These are phyloP conservation scores for Hura crepitans DNA, from an alignment of 441 rosid genomes.

Conservation along the genomic window DNA sequence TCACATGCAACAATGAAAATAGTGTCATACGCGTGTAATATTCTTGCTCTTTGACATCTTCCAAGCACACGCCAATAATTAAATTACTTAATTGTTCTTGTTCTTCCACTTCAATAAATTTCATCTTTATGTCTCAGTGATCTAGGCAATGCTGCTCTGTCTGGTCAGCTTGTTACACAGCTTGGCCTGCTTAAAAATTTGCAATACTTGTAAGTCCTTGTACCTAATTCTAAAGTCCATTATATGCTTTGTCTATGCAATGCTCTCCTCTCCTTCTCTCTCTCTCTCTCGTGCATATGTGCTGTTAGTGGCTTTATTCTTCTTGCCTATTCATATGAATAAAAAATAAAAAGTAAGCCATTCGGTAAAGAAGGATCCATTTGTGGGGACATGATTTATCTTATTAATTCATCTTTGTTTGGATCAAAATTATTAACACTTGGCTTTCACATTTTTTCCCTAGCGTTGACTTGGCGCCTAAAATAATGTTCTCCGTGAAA, in stretches of 20 bases:
- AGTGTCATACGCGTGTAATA: constrained; percentile 92
- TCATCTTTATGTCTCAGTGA: constrained; percentile 43
- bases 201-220: constrained; percentile 70
- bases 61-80: not conserved
- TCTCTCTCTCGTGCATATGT: not conserved
- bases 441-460: not conserved
- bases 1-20: constrained; percentile 89
- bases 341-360: not conserved
- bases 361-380: not conserved
- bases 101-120: constrained; percentile 6
- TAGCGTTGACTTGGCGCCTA: not conserved
- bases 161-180: constrained; percentile 87
- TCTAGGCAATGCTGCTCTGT: constrained; percentile 89
- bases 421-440: not conserved
- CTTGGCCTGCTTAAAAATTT: constrained; percentile 86
- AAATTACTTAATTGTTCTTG: not conserved
- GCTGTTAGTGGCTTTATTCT: not conserved
- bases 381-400: not conserved
- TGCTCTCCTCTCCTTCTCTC: not conserved
- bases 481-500: not conserved
- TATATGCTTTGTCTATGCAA: constrained; percentile 2
- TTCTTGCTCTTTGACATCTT: constrained; percentile 14
- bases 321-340: not conserved
- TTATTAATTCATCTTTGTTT: not conserved
- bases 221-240: constrained; percentile 7